A percentile compares a stretch with the other conserved stretches of the same genome.
Evolutionary conservation across 169 alveolate species (phyloP).

Genomic region (Cryptosporidium sp.): DNA sequence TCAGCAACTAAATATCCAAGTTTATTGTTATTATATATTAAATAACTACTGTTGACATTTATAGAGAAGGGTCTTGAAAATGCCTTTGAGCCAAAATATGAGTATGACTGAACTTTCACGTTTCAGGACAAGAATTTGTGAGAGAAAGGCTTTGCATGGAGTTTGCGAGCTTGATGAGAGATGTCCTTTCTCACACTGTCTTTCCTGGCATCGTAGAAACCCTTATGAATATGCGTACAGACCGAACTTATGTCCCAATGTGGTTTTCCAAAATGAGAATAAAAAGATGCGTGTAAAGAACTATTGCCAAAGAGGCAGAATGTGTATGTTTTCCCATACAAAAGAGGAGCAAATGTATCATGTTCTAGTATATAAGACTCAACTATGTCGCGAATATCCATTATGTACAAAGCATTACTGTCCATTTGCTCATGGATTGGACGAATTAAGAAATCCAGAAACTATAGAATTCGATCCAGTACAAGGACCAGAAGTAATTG

Average conservation of each 20-base stretch:
- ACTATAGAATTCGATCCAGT: slow-evolving; percentile 71
- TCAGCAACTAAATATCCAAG: neutral
- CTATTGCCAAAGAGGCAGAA: slow-evolving; percentile 74
- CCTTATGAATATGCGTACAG: slow-evolving; percentile 74
- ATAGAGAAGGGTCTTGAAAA: neutral
- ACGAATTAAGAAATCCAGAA: slow-evolving; percentile 64
- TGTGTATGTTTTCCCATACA: slow-evolving; percentile 76
- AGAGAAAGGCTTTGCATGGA: slow-evolving; percentile 73
- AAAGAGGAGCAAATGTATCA: slow-evolving; percentile 75
- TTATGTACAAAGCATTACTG: slow-evolving; percentile 72
- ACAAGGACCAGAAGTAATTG: slow-evolving; percentile 74
- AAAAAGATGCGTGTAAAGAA: slow-evolving; percentile 74
- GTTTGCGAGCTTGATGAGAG: slow-evolving; percentile 72
- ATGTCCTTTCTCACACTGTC: slow-evolving; percentile 74
- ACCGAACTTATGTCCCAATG: slow-evolving; percentile 72
- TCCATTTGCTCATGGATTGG: slow-evolving; percentile 74
- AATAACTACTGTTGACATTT: neutral
- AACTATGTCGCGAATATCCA: slow-evolving; percentile 69
- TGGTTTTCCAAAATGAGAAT: slow-evolving; percentile 70
- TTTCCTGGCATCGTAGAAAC: slow-evolving; percentile 74
- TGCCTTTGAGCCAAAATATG: slow-evolving; percentile 75
- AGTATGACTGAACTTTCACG: slow-evolving; percentile 73
- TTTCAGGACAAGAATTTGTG: slow-evolving; percentile 75
- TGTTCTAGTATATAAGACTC: slow-evolving; percentile 70
- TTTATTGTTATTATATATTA: neutral